Evolutionary conservation across 2,329 filamentous ascomycete genomes (phyloP), one percentile per base, ranked within the genome.

Genomic region (Fusarium gaditjirri): DNA sequence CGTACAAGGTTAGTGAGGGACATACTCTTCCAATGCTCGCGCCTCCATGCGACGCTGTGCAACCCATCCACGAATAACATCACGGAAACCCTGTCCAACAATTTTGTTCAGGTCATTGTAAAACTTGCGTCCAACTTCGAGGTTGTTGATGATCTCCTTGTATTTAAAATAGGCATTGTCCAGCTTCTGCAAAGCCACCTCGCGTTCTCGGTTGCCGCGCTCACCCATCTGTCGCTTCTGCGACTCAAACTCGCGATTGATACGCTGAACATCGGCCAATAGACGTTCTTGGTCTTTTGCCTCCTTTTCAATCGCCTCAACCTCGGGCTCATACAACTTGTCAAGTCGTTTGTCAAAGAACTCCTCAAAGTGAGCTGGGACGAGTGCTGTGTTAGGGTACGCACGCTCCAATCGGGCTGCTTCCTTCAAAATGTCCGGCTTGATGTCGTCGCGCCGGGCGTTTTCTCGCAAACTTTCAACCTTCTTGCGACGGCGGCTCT

Each of bases 51-150:
- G 89, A 57, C 96, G 87, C 78, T 94, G 90, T 33, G 94, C 92
- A 2, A 93, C 92, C 86, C 97, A 98, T 4, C 87, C 88, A 73
- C 91, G 91, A 39, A 93, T 93, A 61, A 86, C 81, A 74, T 98
- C 95, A 23, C 94, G 87, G 80, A 98, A 98, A 14, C 91, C 87
- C 41, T 84, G 84, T 2, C 90, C 92, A 2, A 97, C 93, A 70
- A 98, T 94, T 81, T 92, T 93, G 50, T 93, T 93, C 8, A 99
- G 87, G 78, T 98, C 95, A 75, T 99, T 99, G 84, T 98, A 99
- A 80, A 99, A 99, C 80, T 96, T 98, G 58, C 95, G 87, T 2
- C 94, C 96, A 0, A 93, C 93, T 73, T 98, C 95, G 6, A 98
- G 87, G 78, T 98, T 97, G 72, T 90, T 93, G 63, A 97, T 90